A percentile compares a stretch with the other conserved stretches of the same genome.
Conservation (phyloP, 305 asterid species). For the Nicotiana rustica region DNA sequence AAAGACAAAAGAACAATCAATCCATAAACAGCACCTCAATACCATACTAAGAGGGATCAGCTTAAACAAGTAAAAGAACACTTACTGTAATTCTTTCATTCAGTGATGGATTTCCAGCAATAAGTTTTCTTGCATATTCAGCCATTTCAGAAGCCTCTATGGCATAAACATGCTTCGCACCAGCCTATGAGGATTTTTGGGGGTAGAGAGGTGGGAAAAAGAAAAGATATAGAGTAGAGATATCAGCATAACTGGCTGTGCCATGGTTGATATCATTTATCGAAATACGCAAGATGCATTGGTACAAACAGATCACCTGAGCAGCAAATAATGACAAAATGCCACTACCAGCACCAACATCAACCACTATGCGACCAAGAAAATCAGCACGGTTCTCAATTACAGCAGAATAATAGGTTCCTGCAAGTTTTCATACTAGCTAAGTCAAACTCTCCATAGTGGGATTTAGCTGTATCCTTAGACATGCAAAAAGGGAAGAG, state of each 20-base stretch:
- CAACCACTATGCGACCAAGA: constrained; percentile 81
- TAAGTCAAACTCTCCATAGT: constrained; percentile 20
- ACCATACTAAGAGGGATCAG: neutral
- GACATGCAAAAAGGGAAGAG: neutral
- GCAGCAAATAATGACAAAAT: constrained; percentile 97
- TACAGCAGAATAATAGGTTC: constrained; percentile 97
- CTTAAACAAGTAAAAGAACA: constrained; percentile 36
- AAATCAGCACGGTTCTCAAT: constrained; percentile 93
- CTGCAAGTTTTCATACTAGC: constrained; percentile 48
- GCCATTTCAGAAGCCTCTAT: constrained; percentile 99
- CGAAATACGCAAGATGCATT: constrained; percentile 33
- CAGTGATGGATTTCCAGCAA: constrained; percentile 89
- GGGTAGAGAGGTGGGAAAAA: neutral
- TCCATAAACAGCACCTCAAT: neutral
- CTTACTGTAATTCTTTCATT: constrained; percentile 84
- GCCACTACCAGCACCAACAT: constrained; percentile 99
- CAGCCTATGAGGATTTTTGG: constrained; percentile 63
- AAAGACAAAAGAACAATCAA: neutral
- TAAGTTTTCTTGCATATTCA: constrained; percentile 85
- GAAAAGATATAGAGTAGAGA: constrained; percentile 33
- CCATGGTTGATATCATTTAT: constrained; percentile 23
- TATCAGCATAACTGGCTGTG: constrained; percentile 32
- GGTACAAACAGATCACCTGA: constrained; percentile 62
- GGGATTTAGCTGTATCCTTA: neutral
- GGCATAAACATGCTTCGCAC: constrained; percentile 99